These are phyloP conservation scores for Aureobasidium sp. DNA, from an alignment of 2,329 filamentous ascomycete species.

Conservation along the genomic window DNA sequence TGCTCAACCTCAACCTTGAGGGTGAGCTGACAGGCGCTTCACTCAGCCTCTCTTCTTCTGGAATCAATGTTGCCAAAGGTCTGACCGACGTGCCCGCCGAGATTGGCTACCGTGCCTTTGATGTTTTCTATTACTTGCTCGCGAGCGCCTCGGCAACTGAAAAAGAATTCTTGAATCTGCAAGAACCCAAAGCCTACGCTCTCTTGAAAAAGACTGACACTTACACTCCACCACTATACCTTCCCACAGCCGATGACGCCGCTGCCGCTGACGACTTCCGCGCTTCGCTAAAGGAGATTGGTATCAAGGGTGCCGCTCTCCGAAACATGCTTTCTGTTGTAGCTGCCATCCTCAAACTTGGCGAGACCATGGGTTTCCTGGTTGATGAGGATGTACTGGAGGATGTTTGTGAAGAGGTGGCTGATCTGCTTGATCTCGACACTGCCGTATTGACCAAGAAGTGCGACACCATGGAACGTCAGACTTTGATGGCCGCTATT, in stretches of 20 bases:
- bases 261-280: slow-evolving; percentile 92
- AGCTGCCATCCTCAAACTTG: slow-evolving; percentile 80
- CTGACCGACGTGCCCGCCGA: slow-evolving; percentile 73
- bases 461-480: slow-evolving; percentile 76
- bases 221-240: slow-evolving; percentile 76
- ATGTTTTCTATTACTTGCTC: slow-evolving; percentile 95
- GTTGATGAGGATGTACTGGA: slow-evolving; percentile 79
- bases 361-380: slow-evolving; percentile 77
- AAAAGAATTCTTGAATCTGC: slow-evolving; percentile 76
- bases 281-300: slow-evolving; percentile 76
- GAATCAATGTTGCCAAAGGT: slow-evolving; percentile 75
- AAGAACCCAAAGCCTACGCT: slow-evolving; percentile 65
- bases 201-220: slow-evolving; percentile 77
- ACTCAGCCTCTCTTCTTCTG: slow-evolving; percentile 73
- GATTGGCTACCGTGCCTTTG: slow-evolving; percentile 81
- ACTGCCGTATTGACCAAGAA: slow-evolving; percentile 71
- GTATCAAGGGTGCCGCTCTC: slow-evolving; percentile 79
- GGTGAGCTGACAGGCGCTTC: slow-evolving; percentile 70
- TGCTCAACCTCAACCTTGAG: slow-evolving; percentile 70
- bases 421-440: slow-evolving; percentile 75
- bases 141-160: slow-evolving; percentile 86
- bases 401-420: slow-evolving; percentile 82
- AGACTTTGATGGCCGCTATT: slow-evolving; percentile 71
- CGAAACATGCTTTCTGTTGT: slow-evolving; percentile 78
- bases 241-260: slow-evolving; percentile 85